A percentile compares a stretch with the other conserved stretches of the same genome.
phyloP scores from a whole-genome alignment of 352 stramenopile species.

The Phytophthora kernoviae region DNA sequence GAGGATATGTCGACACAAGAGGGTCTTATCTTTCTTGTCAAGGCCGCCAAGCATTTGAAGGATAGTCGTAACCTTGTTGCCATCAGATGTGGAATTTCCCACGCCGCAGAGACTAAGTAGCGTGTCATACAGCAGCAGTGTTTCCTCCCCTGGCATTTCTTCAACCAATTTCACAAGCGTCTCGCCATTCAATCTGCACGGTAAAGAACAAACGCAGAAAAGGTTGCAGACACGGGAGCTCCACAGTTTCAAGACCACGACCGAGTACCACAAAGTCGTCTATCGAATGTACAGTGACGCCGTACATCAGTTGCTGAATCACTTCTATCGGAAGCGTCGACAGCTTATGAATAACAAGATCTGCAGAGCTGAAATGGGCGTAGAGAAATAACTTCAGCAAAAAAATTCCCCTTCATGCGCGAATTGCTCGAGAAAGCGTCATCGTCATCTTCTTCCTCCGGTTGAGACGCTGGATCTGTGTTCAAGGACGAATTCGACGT shows the following conservation, averaged over 20 bases:
- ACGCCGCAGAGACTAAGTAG: conserved; percentile 32
- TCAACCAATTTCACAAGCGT: conserved; percentile 48
- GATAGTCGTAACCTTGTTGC: conserved; percentile 26
- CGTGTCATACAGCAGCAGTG: conserved; percentile 45
- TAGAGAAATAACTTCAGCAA: conserved; percentile 62
- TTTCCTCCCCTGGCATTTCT: conserved; percentile 44
- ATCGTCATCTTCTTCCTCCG: conserved; percentile 14
- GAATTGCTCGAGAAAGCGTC: conserved; percentile 9
- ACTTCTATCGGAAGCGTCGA: conserved; percentile 29
- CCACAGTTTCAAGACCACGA: conserved; percentile 46
- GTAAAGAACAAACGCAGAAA: conserved; percentile 48
- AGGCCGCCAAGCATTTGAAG: conserved; percentile 49
- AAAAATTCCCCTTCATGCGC: conserved; percentile 11
- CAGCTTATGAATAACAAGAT: conserved; percentile 56
- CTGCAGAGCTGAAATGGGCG: conserved; percentile 35
- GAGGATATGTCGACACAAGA: conserved; percentile 43
- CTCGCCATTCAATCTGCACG: conserved; percentile 28
- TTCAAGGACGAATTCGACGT: conserved; percentile 21
- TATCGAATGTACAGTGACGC: conserved; percentile 26
- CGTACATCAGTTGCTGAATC: conserved; percentile 29
- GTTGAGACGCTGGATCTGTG: background rate
- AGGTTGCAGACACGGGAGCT: conserved; percentile 24
- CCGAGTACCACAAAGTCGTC: conserved; percentile 45
- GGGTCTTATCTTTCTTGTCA: conserved; percentile 42
- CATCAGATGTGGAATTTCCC: background rate